Conservation (phyloP, 2,329 filamentous ascomycete species). For the Cladosporium cucumerinum region DNA sequence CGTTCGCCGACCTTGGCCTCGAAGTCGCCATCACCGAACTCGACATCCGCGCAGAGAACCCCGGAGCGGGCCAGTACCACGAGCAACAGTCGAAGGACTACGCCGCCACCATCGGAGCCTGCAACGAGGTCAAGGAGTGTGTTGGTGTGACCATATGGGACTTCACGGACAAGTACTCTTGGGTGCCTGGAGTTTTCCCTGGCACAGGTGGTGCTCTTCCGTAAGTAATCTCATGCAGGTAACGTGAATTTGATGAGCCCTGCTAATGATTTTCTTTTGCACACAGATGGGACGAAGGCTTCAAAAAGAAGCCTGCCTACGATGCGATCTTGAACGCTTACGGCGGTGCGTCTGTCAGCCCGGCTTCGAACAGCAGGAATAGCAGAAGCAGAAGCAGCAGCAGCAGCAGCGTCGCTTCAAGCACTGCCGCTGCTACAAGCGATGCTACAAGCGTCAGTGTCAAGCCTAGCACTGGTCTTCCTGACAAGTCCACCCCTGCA, state of each 20-base stretch:
- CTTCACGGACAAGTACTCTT: conserved; percentile 40
- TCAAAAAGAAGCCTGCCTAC: conserved; percentile 37
- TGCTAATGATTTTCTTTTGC: not conserved
- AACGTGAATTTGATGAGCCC: not conserved
- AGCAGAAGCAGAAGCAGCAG: not conserved
- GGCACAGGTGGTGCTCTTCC: conserved; percentile 38
- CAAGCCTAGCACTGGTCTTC: not conserved
- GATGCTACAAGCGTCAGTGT: not conserved
- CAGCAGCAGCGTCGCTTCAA: not conserved
- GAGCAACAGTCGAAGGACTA: conserved; percentile 51
- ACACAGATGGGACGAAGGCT: conserved; percentile 23
- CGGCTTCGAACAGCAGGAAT: not conserved
- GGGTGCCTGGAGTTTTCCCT: conserved; percentile 40
- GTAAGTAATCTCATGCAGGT: conserved; percentile 17
- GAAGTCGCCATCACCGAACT: conserved; percentile 62
- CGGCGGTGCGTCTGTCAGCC: not conserved
- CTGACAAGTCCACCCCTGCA: not conserved
- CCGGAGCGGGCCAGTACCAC: conserved; percentile 41
- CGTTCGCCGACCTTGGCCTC: conserved; percentile 51
- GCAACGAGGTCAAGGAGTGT: conserved; percentile 36
- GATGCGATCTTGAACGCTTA: conserved; percentile 30
- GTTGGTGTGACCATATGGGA: conserved; percentile 42
- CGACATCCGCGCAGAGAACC: conserved; percentile 53
- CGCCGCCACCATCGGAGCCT: conserved; percentile 36
- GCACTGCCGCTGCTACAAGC: not conserved